Evolutionary conservation across 208 protist species (phyloP), one percentile per base, ranked within the genome.

Genomic region (Leishmania braziliensis): DNA sequence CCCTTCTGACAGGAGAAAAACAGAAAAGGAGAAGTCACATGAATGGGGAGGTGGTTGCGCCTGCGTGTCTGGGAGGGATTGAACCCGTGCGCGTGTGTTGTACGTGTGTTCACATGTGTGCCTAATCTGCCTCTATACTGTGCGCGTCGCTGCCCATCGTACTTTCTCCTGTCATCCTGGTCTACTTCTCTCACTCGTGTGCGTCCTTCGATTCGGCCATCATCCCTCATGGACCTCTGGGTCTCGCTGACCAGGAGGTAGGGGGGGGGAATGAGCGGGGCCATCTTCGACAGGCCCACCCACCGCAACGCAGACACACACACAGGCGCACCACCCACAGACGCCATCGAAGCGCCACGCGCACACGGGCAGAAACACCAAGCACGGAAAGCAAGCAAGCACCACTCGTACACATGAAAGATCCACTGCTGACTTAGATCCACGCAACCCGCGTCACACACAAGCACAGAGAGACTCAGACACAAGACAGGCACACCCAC

Each of bases 271-370:
- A 10, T 39, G 65, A 6, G 16, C 26, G 65, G 33, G 36, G 65
- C 33, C 9, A 26, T 26, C n/a, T 12, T 39, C 65, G 36, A 26
- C 33, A 63, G 50, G 51, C 53, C 53, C 62, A 79, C 14, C 3
- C 60, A 81, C 12, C 43, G 43, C 74, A n/a, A 39, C 77, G 70
- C 65, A 77, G 68, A 86, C 69, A 77, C 78, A 56, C 76, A 85
- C 39, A 79, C 54, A 79, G 36, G 74, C 43, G 78, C 66, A 46
- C 74, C 71, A 54, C 43, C 23, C 74, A 65, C 66, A 69, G 29
- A 75, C 36, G 75, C 16, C 26, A 33, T 36, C 29, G n/a, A 66
- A 6, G 29, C 46, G 33, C 18, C 48, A 74, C 23, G 23, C 9
- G 6, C 4, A 54, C 23, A n/a, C 54, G 39, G 51, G 23, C 69